These are phyloP conservation scores for Hippophae gyantsensis DNA, from an alignment of 306 rosid genomes.

Conservation along the genomic window DNA sequence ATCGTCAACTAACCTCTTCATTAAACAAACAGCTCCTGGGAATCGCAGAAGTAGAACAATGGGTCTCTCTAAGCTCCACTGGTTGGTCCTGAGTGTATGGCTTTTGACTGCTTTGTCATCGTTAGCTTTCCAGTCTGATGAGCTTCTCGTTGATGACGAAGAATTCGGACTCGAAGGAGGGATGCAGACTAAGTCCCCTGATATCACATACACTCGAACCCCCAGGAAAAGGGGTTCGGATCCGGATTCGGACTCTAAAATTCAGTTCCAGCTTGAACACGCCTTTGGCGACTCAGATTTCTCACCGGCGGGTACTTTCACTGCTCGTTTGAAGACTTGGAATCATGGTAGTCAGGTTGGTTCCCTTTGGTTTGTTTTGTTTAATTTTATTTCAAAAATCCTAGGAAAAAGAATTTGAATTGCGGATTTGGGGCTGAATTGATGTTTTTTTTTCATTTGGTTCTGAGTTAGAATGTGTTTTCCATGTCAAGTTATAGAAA, in stretches of 20 bases:
- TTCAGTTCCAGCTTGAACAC: conserved; percentile 77
- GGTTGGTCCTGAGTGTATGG: conserved; percentile 14
- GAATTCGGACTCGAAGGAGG: conserved; percentile 92
- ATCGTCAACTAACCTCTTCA: background rate
- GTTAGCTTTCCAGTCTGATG: conserved; percentile 78
- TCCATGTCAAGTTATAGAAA: background rate
- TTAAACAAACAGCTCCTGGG: background rate
- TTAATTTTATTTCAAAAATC: background rate
- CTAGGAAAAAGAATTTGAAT: background rate
- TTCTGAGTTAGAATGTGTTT: background rate
- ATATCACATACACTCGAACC: conserved; percentile 22
- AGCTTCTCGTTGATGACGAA: conserved; percentile 82
- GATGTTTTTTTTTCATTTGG: background rate
- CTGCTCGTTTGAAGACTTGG: conserved; percentile 88
- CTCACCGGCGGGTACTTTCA: conserved; percentile 70
- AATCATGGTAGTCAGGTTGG: conserved; percentile 82
- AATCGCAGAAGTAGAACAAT: background rate
- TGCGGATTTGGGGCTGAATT: conserved; percentile 1
- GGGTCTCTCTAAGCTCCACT: conserved; percentile 11
- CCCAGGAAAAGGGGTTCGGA: conserved; percentile 63
- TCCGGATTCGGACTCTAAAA: conserved; percentile 74
- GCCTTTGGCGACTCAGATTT: conserved; percentile 85
- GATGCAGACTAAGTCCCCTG: conserved; percentile 23
- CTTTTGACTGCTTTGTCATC: conserved; percentile 27
- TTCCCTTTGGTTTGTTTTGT: background rate